phyloP scores from a whole-genome alignment of 106 monocot species.

The Apostasia shenzhenica region DNA sequence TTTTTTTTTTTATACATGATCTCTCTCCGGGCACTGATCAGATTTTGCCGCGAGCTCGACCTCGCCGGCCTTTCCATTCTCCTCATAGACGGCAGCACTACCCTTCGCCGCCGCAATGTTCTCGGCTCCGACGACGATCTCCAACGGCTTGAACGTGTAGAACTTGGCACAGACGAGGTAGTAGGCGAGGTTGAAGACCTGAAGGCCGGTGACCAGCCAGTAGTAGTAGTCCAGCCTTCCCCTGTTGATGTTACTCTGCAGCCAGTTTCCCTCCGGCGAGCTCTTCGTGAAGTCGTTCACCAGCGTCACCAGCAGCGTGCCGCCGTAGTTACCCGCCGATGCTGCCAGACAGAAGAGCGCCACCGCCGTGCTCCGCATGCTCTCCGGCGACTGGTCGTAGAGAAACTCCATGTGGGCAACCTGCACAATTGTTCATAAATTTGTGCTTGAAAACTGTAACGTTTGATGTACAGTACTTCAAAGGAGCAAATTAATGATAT shows the following conservation, averaged over 20 bases:
- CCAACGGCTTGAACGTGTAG: slow-evolving; percentile 26
- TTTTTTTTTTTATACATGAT: too few relatives aligned
- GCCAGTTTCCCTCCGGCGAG: slow-evolving; percentile 31
- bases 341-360: slow-evolving; percentile 49
- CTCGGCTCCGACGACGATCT: not conserved
- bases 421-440: too few relatives aligned
- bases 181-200: slow-evolving; percentile 19
- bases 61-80: too few relatives aligned
- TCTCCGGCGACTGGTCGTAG: slow-evolving; percentile 69
- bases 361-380: slow-evolving; percentile 57
- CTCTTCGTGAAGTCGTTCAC: slow-evolving; percentile 27
- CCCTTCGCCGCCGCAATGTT: not conserved
- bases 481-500: too few relatives aligned
- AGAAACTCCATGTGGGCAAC: slow-evolving; percentile 51
- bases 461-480: too few relatives aligned
- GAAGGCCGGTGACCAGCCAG: slow-evolving; percentile 16
- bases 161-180: slow-evolving; percentile 11
- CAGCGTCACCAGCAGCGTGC: slow-evolving; percentile 44
- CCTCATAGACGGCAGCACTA: too few relatives aligned
- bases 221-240: slow-evolving; percentile 31
- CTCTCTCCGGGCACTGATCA: too few relatives aligned
- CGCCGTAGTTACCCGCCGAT: slow-evolving; percentile 42
- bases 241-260: slow-evolving; percentile 33
- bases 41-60: too few relatives aligned
- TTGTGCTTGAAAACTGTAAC: too few relatives aligned